These are phyloP conservation scores for Sutorius eximius DNA, from an alignment of 1,284 basidiomycete genomes.

Conservation along the genomic window DNA sequence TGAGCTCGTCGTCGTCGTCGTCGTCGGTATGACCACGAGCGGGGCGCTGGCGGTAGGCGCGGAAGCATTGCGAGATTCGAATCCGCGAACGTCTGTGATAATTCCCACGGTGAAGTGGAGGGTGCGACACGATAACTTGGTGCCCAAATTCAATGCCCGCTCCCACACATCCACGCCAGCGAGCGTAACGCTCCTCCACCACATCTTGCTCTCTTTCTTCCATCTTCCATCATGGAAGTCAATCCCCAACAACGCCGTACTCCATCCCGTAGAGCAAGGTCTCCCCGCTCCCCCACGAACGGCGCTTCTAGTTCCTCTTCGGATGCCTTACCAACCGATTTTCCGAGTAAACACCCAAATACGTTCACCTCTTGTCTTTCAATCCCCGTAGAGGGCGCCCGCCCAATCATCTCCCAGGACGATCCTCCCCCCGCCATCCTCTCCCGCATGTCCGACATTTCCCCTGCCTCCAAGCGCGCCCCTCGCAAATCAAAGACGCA, in stretches of 20 bases:
- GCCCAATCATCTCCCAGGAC: conserved; percentile 39
- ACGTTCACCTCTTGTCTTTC: conserved; percentile 52
- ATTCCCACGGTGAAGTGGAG: conserved; percentile 34
- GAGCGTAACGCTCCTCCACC: conserved; percentile 16
- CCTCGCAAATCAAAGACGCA: conserved; percentile 86
- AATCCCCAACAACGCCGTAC: conserved; percentile 22
- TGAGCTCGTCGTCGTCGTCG: no score
- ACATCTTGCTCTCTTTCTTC: background rate
- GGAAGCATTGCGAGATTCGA: conserved; percentile 34
- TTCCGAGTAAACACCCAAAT: conserved; percentile 39
- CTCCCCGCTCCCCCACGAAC: conserved; percentile 30
- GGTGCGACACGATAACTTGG: conserved; percentile 38
- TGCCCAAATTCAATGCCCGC: conserved; percentile 42
- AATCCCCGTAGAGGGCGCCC: conserved; percentile 52
- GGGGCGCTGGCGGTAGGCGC: conserved; percentile 35
- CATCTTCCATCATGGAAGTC: conserved; percentile 18
- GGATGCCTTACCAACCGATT: conserved; percentile 37
- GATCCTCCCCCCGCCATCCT: conserved; percentile 24
- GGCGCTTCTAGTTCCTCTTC: conserved; percentile 22
- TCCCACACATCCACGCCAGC: conserved; percentile 38
- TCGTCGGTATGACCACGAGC: conserved; percentile 8
- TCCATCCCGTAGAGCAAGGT: conserved; percentile 33
- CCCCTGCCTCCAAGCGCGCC: conserved; percentile 55
- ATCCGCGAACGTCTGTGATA: conserved; percentile 33
- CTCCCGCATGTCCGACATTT: conserved; percentile 31